These are phyloP conservation scores for Botrytis paeoniae DNA, from an alignment of 2,329 filamentous ascomycete species.

Conservation along the genomic window DNA sequence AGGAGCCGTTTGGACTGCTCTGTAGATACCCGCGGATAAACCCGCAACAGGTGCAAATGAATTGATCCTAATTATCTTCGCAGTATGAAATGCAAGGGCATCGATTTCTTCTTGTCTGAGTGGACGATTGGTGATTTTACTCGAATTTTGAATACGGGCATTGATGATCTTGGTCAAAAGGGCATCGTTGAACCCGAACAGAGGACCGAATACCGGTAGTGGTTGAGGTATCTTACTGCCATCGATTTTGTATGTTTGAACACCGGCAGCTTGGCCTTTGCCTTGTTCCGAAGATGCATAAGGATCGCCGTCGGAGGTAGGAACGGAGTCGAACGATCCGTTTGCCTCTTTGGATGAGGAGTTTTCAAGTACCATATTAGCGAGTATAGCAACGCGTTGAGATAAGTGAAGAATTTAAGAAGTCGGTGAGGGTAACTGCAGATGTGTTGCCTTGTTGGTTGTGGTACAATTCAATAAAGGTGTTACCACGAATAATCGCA, in stretches of 20 bases:
- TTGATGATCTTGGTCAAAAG: slow-evolving; percentile 4
- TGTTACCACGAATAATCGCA: slow-evolving; percentile 8
- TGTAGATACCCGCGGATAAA: slow-evolving; percentile 29
- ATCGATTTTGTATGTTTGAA: slow-evolving; percentile 17
- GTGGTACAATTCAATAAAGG: background rate
- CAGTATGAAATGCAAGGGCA: slow-evolving; percentile 32
- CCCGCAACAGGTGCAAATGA: slow-evolving; percentile 33
- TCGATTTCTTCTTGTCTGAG: slow-evolving; percentile 33
- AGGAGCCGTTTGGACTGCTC: slow-evolving; percentile 26
- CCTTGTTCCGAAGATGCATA: slow-evolving; percentile 23
- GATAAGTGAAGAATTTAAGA: background rate
- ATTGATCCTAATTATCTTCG: slow-evolving; percentile 31
- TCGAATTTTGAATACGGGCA: background rate
- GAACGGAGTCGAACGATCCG: slow-evolving; percentile 28
- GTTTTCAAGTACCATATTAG: slow-evolving; percentile 33
- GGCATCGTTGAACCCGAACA: slow-evolving; percentile 30
- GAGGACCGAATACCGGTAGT: slow-evolving; percentile 29
- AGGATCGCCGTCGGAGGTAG: slow-evolving; percentile 33
- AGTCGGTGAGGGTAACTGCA: slow-evolving; percentile 21
- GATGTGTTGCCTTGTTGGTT: background rate
- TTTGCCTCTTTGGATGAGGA: slow-evolving; percentile 21
- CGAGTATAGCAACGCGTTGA: background rate
- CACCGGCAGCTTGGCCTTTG: background rate
- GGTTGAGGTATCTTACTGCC: slow-evolving; percentile 28
- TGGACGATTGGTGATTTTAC: slow-evolving; percentile 22